A percentile compares a stretch with the other conserved stretches of the same genome.
Conservation (phyloP, 2,329 filamentous ascomycete species). For the Penicillium sp. region DNA sequence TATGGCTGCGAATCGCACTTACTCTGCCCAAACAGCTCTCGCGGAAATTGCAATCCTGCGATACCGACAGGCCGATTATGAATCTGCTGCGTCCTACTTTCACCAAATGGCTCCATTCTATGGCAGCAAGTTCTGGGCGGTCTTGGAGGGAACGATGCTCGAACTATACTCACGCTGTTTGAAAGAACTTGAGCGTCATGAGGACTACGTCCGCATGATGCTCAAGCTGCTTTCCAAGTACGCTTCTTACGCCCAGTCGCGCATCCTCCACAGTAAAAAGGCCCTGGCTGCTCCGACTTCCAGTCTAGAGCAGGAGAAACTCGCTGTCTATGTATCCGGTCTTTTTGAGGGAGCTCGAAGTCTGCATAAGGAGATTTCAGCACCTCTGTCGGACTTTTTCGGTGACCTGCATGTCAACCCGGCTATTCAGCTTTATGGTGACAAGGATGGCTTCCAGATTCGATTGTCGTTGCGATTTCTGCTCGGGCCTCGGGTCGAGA, state of each 20-base stretch:
- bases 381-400: conserved; percentile 73
- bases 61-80: conserved; percentile 71
- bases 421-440: conserved; percentile 65
- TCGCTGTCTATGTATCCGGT: conserved; percentile 38
- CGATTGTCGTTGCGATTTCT: conserved; percentile 68
- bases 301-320: conserved; percentile 28
- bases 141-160: conserved; percentile 78
- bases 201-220: conserved; percentile 75
- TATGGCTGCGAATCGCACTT: conserved; percentile 71
- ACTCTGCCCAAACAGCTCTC: conserved; percentile 73
- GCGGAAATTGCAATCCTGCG: conserved; percentile 85
- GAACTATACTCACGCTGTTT: conserved; percentile 83
- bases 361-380: conserved; percentile 61
- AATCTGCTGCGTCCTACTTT: conserved; percentile 73
- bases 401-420: conserved; percentile 65
- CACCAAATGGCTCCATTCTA: conserved; percentile 76
- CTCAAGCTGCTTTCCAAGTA: conserved; percentile 60
- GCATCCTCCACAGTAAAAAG: conserved; percentile 31
- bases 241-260: conserved; percentile 33
- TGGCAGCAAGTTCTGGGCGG: conserved; percentile 71
- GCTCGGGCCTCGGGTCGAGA: conserved; percentile 65
- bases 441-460: conserved; percentile 72
- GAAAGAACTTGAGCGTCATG: conserved; percentile 68
- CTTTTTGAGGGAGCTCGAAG: conserved; percentile 49
- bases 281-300: conserved; percentile 31